These are phyloP conservation scores for Venturia oleaginea DNA, from an alignment of 2,329 filamentous ascomycete species.

Conservation along the genomic window DNA sequence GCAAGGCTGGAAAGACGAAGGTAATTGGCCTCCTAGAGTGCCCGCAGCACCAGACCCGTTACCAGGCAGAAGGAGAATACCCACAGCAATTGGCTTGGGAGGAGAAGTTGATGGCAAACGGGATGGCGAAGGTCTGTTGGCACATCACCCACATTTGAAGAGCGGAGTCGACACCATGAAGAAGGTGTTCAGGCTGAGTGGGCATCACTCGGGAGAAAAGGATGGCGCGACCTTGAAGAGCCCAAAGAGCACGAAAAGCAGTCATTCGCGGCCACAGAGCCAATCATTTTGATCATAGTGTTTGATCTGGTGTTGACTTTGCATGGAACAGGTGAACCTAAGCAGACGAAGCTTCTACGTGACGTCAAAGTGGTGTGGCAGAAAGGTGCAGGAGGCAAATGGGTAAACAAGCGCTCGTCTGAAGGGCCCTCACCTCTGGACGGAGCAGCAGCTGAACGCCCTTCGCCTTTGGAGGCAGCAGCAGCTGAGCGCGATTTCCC, in stretches of 20 bases:
- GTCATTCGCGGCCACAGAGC: not conserved
- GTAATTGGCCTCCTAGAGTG: conserved; percentile 76
- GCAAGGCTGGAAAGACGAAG: conserved; percentile 83
- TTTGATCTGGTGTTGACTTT: not conserved
- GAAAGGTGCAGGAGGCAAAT: not conserved
- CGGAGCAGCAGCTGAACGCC: not conserved
- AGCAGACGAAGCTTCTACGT: not conserved
- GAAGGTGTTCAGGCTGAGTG: conserved; percentile 33
- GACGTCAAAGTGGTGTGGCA: not conserved
- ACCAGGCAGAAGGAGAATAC: conserved; percentile 23
- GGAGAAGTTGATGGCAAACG: conserved; percentile 14
- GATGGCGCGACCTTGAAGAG: not conserved
- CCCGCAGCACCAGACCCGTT: conserved; percentile 37
- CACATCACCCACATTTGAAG: conserved; percentile 32
- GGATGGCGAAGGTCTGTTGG: conserved; percentile 20
- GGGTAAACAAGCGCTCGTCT: not conserved
- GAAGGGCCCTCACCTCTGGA: not conserved
- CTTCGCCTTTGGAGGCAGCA: not conserved
- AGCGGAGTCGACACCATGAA: conserved; percentile 37
- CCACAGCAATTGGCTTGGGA: not conserved
- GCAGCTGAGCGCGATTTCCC: not conserved
- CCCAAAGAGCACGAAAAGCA: not conserved
- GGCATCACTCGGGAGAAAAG: conserved; percentile 14
- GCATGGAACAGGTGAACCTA: not conserved
- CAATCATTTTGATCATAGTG: not conserved